Evolutionary conservation across 2,329 filamentous ascomycete species (phyloP).

Genomic region (Sporothrix schenckii): DNA sequence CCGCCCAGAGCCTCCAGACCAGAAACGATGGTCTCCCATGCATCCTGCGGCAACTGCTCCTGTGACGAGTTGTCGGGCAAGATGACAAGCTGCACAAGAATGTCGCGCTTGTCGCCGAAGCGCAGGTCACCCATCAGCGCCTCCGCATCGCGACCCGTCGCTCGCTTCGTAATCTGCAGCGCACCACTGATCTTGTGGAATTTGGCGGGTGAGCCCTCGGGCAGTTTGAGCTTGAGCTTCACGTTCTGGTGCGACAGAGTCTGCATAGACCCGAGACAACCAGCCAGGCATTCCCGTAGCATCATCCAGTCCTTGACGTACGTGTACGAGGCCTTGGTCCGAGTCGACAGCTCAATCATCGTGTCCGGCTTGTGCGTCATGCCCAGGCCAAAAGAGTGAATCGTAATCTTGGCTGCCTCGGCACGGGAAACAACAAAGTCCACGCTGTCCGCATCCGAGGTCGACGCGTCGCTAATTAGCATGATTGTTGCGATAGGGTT

Average conservation of each 20-base stretch:
- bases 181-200: constrained; percentile 99
- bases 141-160: constrained; percentile 91
- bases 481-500: constrained; percentile 95
- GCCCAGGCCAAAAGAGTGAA: constrained; percentile 94
- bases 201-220: constrained; percentile 94
- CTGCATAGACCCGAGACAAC: constrained; percentile 88
- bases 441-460: constrained; percentile 89
- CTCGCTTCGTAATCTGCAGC: constrained; percentile 92
- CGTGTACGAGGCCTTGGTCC: constrained; percentile 95
- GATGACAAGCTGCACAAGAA: constrained; percentile 92
- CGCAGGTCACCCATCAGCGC: constrained; percentile 87
- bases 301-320: constrained; percentile 99
- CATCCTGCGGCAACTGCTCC: constrained; percentile 86
- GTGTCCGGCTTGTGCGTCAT: constrained; percentile 98
- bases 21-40: constrained; percentile 97
- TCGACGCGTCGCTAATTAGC: constrained; percentile 95
- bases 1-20: constrained; percentile 91
- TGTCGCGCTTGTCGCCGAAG: constrained; percentile 92
- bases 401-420: constrained; percentile 95
- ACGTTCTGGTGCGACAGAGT: constrained; percentile 98
- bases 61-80: constrained; percentile 79
- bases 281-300: constrained; percentile 92
- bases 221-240: constrained; percentile 89
- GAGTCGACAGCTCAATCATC: constrained; percentile 94
- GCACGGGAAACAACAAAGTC: constrained; percentile 97